Evolutionary conservation across 805 yeast species (phyloP).

Genomic region (Grigorovia transvaalensis): DNA sequence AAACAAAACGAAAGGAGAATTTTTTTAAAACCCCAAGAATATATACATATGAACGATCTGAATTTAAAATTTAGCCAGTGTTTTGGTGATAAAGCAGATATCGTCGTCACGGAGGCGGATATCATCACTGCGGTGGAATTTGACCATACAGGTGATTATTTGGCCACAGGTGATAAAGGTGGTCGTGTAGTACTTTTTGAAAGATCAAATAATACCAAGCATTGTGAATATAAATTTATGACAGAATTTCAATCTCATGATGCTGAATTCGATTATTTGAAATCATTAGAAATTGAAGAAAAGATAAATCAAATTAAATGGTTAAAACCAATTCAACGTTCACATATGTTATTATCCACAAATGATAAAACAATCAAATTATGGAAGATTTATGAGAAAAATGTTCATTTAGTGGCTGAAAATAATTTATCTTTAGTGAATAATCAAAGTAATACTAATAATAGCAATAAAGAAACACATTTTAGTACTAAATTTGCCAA

Average conservation of each 20-base stretch:
- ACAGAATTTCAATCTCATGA: conserved; percentile 98
- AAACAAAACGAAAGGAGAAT: too few species aligned
- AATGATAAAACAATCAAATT: conserved; percentile 97
- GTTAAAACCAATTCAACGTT: conserved; percentile 75
- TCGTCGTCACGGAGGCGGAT: conserved; percentile 94
- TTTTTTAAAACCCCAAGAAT: neutral
- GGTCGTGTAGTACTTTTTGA: conserved; percentile 96
- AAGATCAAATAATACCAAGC: conserved; percentile 46
- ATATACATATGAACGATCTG: neutral
- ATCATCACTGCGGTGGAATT: conserved; percentile 95
- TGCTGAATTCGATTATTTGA: conserved; percentile 94
- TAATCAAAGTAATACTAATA: conserved; percentile 4
- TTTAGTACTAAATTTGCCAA: conserved; percentile 14
- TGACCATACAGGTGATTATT: conserved; percentile 85
- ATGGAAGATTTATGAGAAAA: conserved; percentile 92
- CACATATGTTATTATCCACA: conserved; percentile 83
- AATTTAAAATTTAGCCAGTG: conserved; percentile 79
- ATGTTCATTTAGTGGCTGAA: conserved; percentile 83
- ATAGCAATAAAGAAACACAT: neutral
- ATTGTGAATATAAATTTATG: conserved; percentile 87
- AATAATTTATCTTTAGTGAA: conserved; percentile 42
- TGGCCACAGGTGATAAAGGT: conserved; percentile 98
- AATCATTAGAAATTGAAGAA: conserved; percentile 94
- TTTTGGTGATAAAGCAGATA: conserved; percentile 97
- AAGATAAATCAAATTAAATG: conserved; percentile 96